Conservation (phyloP, 2,329 filamentous ascomycete species). For the Dothistroma pini region DNA sequence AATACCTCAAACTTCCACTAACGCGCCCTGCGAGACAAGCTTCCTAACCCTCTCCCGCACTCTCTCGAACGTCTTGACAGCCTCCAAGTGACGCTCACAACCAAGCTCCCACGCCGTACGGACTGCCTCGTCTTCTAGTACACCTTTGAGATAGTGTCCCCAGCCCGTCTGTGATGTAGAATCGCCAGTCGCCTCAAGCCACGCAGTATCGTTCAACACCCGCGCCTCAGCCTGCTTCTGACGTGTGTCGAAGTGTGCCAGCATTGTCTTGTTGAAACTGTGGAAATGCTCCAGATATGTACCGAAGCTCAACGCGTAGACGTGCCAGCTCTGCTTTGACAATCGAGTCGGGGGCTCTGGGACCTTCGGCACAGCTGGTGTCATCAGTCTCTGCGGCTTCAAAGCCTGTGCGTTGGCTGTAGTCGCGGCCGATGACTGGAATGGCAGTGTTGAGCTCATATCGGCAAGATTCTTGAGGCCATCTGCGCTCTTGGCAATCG, state of each 20-base stretch:
- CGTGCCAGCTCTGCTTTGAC: slow-evolving; percentile 47
- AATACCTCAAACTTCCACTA: slow-evolving; percentile 15
- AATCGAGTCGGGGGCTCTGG: slow-evolving; percentile 42
- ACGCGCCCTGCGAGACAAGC: slow-evolving; percentile 19
- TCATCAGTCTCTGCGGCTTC: slow-evolving; percentile 42
- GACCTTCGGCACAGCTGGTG: slow-evolving; percentile 49
- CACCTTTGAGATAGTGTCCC: slow-evolving; percentile 56
- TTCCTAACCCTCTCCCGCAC: slow-evolving; percentile 42
- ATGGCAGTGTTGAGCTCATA: slow-evolving; percentile 54
- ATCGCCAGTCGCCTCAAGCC: slow-evolving; percentile 47
- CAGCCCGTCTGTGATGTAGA: slow-evolving; percentile 43
- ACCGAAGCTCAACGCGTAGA: slow-evolving; percentile 52
- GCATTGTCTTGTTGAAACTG: slow-evolving; percentile 52
- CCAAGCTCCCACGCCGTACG: slow-evolving; percentile 58
- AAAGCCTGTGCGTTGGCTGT: slow-evolving; percentile 41
- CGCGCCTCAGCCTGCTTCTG: slow-evolving; percentile 39
- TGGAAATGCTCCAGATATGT: slow-evolving; percentile 57
- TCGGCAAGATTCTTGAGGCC: slow-evolving; percentile 54
- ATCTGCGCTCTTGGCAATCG: slow-evolving; percentile 45
- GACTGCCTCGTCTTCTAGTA: slow-evolving; percentile 63
- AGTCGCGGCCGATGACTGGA: slow-evolving; percentile 52
- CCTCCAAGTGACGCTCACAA: slow-evolving; percentile 57
- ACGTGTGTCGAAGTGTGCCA: slow-evolving; percentile 53
- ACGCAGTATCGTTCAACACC: slow-evolving; percentile 43
- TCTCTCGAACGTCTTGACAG: slow-evolving; percentile 56